Base-by-base conservation (phyloP, 768 basidiomycete genomes). In the Fomitopsis serialis region DNA sequence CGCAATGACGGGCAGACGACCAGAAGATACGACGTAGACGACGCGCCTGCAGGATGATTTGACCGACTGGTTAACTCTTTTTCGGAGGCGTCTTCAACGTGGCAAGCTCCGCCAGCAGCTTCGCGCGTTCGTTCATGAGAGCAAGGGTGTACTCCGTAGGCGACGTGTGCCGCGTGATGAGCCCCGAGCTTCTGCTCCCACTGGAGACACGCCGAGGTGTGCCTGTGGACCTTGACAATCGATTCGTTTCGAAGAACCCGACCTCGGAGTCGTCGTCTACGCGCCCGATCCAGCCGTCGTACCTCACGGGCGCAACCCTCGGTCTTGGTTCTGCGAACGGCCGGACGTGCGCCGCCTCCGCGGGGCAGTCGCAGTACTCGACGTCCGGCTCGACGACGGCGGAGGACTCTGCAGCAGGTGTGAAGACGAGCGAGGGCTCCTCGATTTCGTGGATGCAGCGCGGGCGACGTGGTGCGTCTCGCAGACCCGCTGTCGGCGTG, bases 391-490 rank as follows among this genome's bases (percentile, higher is more conserved):
- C 35, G 48, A 36, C 53, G 23, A 53, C 46, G 40, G 42, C 50
- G 24, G 36, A 42, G 27, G 54, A 46, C 44, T 27, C 51, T 13
- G 47, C 21, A 13, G 37, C 45, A 50, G 53, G 37, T 42, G 43
- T 34, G 32, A 43, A 27, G 69, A 69, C 22, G 70, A 64, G 65
- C 11, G 67, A 64, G 10, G 62, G 59, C n/a, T 68, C 66, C 46
- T 72, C 73, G 9, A 84, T 57, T 59, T 85, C 79, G 61, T 84
- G 82, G 49, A 84, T 84, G 63, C 81, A 83, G 2, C 62, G 69
- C 1, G 76, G 71, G 17, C 45, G 67, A 13, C 40, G 54, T 46
- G 29, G 42, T 35, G 52, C 21, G n/a, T 1, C 59, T 24, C 43
- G 23, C 23, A 50, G 42, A 48, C 52, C 61, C 25, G 55, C 19